These are phyloP conservation scores for Heterococcus sp. DNA, from an alignment of 108 stramenopile species.

Conservation along the genomic window DNA sequence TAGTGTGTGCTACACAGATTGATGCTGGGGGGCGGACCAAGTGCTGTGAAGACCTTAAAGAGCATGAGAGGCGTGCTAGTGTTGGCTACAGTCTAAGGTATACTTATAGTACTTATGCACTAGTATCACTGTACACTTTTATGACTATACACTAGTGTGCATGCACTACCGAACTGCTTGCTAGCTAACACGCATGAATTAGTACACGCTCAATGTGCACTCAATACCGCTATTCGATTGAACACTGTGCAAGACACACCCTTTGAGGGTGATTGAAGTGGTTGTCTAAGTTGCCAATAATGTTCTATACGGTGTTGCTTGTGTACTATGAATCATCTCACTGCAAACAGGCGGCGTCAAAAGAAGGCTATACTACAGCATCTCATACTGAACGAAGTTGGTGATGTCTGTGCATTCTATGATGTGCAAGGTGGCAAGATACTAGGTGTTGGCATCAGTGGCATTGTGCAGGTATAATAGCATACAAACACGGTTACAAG, in stretches of 20 bases:
- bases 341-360: slow-evolving; percentile 22
- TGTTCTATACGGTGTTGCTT: too few relatives aligned
- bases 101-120: background rate
- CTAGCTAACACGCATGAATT: too few relatives aligned
- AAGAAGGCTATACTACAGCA: slow-evolving; percentile 37
- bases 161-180: too few relatives aligned
- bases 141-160: too few relatives aligned
- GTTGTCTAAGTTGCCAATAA: too few relatives aligned
- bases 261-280: too few relatives aligned
- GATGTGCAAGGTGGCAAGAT: slow-evolving; percentile 1
- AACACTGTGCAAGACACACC: too few relatives aligned
- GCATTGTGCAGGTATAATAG: slow-evolving; percentile 23
- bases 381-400: slow-evolving; percentile 37
- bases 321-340: too few relatives aligned
- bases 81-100: slow-evolving; percentile 26
- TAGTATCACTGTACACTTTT: background rate
- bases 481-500: too few relatives aligned
- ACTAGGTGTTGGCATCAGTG: slow-evolving; percentile 40
- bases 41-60: slow-evolving; percentile 8
- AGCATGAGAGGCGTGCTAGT: slow-evolving; percentile 5
- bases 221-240: too few relatives aligned
- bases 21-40: slow-evolving; percentile 30
- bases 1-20: slow-evolving; percentile 32
- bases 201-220: too few relatives aligned
- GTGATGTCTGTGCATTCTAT: slow-evolving; percentile 31